Conservation (phyloP, 768 basidiomycete species). For the Tulasnella sp. region DNA sequence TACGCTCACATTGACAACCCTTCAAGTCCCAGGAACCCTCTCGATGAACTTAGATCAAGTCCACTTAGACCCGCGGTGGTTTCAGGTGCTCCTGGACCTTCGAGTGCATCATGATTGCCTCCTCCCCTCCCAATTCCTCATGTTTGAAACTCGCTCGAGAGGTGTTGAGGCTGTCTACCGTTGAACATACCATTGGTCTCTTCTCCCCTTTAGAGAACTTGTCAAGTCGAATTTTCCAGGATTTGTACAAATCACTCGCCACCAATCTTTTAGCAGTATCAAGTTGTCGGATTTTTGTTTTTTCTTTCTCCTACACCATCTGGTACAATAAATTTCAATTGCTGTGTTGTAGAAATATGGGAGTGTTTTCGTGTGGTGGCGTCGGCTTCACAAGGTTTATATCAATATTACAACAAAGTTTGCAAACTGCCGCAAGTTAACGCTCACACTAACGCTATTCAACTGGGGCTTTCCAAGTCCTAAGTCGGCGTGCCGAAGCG, state of each 20-base stretch:
- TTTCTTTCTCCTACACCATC: neutral
- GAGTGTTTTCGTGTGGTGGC: neutral
- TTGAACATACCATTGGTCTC: too few relatives aligned
- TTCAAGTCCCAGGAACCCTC: neutral
- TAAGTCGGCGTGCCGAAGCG: too few relatives aligned
- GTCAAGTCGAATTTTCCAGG: neutral
- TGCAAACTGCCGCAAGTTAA: too few relatives aligned
- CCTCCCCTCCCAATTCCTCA: neutral
- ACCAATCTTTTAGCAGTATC: neutral
- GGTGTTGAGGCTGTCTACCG: neutral
- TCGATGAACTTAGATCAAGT: neutral
- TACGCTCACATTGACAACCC: conserved; percentile 8
- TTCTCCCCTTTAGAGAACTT: neutral
- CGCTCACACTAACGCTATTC: too few relatives aligned
- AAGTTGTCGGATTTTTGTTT: neutral
- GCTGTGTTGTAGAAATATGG: neutral
- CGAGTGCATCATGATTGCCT: neutral
- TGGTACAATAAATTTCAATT: too few relatives aligned
- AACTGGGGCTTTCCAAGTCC: too few relatives aligned
- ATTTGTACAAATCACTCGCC: neutral
- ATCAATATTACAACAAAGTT: too few relatives aligned
- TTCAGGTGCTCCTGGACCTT: neutral
- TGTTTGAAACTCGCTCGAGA: neutral
- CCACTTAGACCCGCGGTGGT: too few relatives aligned
- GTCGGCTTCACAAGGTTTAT: too few relatives aligned